Evolutionary conservation across 2,329 filamentous ascomycete species (phyloP), one percentile per base, ranked within the genome.

Genomic region (Pseudogymnoascus sp.): DNA sequence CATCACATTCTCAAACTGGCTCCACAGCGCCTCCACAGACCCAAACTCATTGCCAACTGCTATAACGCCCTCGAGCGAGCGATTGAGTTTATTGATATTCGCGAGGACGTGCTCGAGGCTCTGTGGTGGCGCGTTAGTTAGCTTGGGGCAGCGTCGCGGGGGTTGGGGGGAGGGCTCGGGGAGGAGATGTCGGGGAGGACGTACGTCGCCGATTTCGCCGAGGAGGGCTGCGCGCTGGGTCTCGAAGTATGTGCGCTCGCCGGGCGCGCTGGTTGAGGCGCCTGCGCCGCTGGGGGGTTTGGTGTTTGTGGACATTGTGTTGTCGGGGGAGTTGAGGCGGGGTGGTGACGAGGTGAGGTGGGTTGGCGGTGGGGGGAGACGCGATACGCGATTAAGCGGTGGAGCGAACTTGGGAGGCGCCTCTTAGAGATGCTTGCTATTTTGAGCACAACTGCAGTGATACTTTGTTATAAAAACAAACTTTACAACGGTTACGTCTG

Each of bases 1-100:
- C 92, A 97, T 97, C 69, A 97, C 92, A 67, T 87, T 89, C 77
- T 99, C 94, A 72, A 99, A 97, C 71, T 96, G 91, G 39, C 90
- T 95, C 94, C 94, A 99, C 13, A 99, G 82, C 31, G 91, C 92
- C 75, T 99, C 94, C 45, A 99, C 94, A 3, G 91, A 92, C n/a
- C 89, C 87, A 76, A 99, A 97, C 72, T 99, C 94, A 75, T 96
- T 96, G 37, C 94, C 94, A 60, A 99, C 87, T 55, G 91, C 87
- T 64, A 95, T 92, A 18, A 97, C 88, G 62, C 92, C 89, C 75
- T 99, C 93, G 15, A 99, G 79, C 39, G 88, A 93, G 35, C 93
- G 87, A 74, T 97, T 99, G 63, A 99, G 78, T 69, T 92, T 92
- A 77, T 97, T 99, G 75, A 97, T 91, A 71, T 96, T 97, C 69